Evolutionary conservation across 208 protist species (phyloP).

Genomic region (Trypanosoma mega): DNA sequence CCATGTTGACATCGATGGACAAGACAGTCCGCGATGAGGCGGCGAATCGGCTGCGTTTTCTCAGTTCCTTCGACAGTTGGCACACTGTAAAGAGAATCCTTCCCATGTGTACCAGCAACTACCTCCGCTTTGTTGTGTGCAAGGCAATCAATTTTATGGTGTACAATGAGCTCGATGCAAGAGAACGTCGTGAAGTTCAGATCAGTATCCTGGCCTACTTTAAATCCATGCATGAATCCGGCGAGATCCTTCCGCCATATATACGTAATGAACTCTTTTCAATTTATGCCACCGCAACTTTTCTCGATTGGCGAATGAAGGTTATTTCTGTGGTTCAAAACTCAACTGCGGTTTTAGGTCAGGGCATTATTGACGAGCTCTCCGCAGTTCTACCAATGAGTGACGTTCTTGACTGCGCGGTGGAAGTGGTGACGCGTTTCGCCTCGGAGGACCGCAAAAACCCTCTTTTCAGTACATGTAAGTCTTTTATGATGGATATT

Average conservation of each 20-base stretch:
- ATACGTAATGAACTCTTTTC: constrained; percentile 64
- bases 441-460: constrained; percentile 45
- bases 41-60: constrained; percentile 60
- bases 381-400: constrained; percentile 38
- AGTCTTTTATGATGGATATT: constrained; percentile 45
- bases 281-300: constrained; percentile 69
- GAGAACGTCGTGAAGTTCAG: constrained; percentile 71
- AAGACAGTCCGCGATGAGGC: constrained; percentile 55
- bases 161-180: constrained; percentile 81
- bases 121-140: constrained; percentile 76
- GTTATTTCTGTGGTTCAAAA: constrained; percentile 35
- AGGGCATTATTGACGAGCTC: constrained; percentile 48
- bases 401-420: constrained; percentile 71
- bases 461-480: constrained; percentile 42
- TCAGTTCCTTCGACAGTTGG: constrained; percentile 83
- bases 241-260: constrained; percentile 56
- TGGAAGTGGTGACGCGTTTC: constrained; percentile 77
- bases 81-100: constrained; percentile 63
- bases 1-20: constrained; percentile 54
- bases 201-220: constrained; percentile 65
- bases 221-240: constrained; percentile 25
- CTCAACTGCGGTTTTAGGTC: constrained; percentile 15
- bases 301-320: constrained; percentile 75
- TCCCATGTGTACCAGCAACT: constrained; percentile 49
- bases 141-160: constrained; percentile 87